Conservation (phyloP, 2,329 filamentous ascomycete genomes). For the Chaetomiaceae sp. region DNA sequence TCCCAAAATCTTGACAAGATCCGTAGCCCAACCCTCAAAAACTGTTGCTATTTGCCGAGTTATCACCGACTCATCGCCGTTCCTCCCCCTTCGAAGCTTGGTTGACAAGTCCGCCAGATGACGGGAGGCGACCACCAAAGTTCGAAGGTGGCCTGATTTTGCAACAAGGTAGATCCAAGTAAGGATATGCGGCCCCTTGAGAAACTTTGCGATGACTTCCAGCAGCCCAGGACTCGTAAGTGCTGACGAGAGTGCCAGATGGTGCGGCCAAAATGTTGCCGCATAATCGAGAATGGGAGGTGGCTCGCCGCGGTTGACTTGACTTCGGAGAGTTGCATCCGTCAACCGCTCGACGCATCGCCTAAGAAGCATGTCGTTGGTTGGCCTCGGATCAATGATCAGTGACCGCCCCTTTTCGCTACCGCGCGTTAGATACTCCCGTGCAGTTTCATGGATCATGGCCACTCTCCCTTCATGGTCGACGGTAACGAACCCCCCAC, state of each 20-base stretch:
- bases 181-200: slow-evolving; percentile 23
- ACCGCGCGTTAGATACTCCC: slow-evolving; percentile 30
- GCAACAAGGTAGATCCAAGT: slow-evolving; percentile 33
- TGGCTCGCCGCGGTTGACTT: neutral
- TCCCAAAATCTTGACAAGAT: slow-evolving; percentile 34
- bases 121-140: slow-evolving; percentile 28
- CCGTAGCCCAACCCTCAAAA: slow-evolving; percentile 32
- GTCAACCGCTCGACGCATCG: slow-evolving; percentile 19
- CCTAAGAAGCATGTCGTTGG: slow-evolving; percentile 24
- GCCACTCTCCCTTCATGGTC: slow-evolving; percentile 28
- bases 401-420: slow-evolving; percentile 9
- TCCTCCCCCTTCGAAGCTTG: slow-evolving; percentile 10
- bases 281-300: slow-evolving; percentile 11
- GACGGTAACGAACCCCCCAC: slow-evolving; percentile 31
- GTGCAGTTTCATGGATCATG: slow-evolving; percentile 34
- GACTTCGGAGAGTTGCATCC: neutral
- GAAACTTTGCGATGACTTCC: neutral
- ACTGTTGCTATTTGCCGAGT: slow-evolving; percentile 21
- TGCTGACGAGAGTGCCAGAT: slow-evolving; percentile 18
- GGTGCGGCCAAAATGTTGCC: slow-evolving; percentile 24
- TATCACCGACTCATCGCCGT: slow-evolving; percentile 14
- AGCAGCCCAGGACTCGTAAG: neutral
- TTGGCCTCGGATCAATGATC: slow-evolving; percentile 12
- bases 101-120: slow-evolving; percentile 24
- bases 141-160: slow-evolving; percentile 21